Conservation (phyloP, 495 filamentous ascomycete genomes). For the Cetradonia linearis region DNA sequence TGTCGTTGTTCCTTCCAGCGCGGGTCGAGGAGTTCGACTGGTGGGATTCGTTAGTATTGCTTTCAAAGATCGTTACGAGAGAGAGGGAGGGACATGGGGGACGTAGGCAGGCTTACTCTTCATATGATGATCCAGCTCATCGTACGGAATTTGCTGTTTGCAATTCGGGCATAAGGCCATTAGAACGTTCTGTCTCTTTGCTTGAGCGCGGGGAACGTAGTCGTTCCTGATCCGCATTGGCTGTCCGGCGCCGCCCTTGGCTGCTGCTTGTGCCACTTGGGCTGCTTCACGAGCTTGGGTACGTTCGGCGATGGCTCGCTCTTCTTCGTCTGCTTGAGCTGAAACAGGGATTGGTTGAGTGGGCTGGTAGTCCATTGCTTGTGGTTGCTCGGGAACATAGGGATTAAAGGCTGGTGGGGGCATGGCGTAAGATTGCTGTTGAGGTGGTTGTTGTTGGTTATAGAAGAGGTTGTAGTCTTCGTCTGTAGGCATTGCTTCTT, state of each 20-base stretch:
- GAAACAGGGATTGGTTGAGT: conserved; percentile 22
- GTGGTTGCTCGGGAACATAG: conserved; percentile 32
- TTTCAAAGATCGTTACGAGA: not conserved
- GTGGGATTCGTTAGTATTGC: conserved; percentile 17
- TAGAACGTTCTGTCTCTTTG: conserved; percentile 50
- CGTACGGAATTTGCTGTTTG: conserved; percentile 72
- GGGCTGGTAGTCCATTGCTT: conserved; percentile 32
- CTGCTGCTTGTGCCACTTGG: conserved; percentile 68
- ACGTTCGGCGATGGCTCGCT: conserved; percentile 55
- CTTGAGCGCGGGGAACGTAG: conserved; percentile 77
- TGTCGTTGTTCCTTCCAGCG: conserved; percentile 92
- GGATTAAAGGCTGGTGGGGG: conserved; percentile 26
- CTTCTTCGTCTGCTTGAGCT: conserved; percentile 52
- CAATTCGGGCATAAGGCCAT: conserved; percentile 90
- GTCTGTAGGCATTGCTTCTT: conserved; percentile 88
- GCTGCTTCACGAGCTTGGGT: conserved; percentile 59
- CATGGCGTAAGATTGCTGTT: conserved; percentile 30
- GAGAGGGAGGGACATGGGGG: not conserved
- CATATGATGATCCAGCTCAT: conserved; percentile 90
- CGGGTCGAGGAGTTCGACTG: conserved; percentile 85
- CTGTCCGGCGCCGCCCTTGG: conserved; percentile 51
- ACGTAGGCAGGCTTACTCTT: conserved; percentile 45
- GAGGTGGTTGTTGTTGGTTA: conserved; percentile 34
- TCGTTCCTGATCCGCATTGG: conserved; percentile 90
- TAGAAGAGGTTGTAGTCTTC: conserved; percentile 50